A percentile compares a stretch with the other conserved stretches of the same genome.
These are phyloP conservation scores for Cladosporium sp. DNA, from an alignment of 2,329 filamentous ascomycete species.

Conservation along the genomic window DNA sequence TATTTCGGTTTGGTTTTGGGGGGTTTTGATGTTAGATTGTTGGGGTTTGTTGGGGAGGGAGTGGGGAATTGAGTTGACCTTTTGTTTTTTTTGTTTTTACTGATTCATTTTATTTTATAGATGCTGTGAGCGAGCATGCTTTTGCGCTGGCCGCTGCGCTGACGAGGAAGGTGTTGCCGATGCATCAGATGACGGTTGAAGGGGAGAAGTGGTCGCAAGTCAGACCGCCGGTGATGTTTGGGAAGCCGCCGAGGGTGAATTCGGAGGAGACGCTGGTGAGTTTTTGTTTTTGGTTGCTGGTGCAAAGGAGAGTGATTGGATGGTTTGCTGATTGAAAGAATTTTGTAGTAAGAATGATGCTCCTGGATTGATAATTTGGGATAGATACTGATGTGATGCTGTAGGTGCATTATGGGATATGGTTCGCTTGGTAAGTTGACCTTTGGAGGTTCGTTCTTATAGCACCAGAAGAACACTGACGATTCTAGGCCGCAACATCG, in stretches of 20 bases:
- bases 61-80: background rate
- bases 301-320: background rate
- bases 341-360: background rate
- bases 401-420: conserved; percentile 47
- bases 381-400: background rate
- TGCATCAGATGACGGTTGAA: conserved; percentile 39
- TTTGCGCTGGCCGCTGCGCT: conserved; percentile 52
- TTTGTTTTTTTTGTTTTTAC: background rate
- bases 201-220: conserved; percentile 44
- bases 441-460: background rate
- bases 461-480: background rate
- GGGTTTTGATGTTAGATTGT: background rate
- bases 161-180: conserved; percentile 42
- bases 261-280: conserved; percentile 50
- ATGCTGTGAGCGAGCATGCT: conserved; percentile 53
- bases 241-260: conserved; percentile 46
- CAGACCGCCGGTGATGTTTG: conserved; percentile 39
- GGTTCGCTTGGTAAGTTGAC: conserved; percentile 45
- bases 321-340: background rate
- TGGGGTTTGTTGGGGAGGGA: conserved; percentile 16
- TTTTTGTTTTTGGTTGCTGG: background rate
- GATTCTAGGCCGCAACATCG: conserved; percentile 44
- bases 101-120: background rate
- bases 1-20: too few species aligned
- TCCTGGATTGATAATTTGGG: background rate